phyloP scores from a whole-genome alignment of 768 basidiomycete species.

The Tremella fuciformis region DNA sequence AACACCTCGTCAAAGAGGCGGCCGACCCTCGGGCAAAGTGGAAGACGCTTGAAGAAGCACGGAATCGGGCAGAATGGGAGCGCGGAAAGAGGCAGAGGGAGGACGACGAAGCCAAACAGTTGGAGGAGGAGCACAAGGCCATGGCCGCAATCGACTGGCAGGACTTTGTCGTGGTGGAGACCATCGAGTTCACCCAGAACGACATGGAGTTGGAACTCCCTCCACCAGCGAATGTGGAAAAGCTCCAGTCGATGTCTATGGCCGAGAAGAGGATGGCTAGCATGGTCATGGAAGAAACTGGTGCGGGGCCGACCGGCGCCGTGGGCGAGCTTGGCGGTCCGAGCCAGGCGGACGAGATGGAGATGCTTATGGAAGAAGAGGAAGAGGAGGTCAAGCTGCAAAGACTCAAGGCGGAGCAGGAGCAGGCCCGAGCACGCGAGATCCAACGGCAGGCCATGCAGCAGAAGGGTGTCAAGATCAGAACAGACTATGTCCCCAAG shows the following conservation, averaged over 20 bases:
- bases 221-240: conserved; percentile 91
- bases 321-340: conserved; percentile 2
- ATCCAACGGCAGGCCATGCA: conserved; percentile 67
- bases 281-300: conserved; percentile 98
- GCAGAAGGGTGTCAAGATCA: conserved; percentile 48
- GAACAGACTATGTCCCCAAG: conserved; percentile 90
- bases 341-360: conserved; percentile 59
- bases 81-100: conserved; percentile 76
- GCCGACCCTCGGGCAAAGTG: conserved; percentile 67
- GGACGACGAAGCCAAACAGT: conserved; percentile 81
- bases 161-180: conserved; percentile 93
- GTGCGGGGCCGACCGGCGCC: conserved; percentile 67
- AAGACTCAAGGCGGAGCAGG: conserved; percentile 58
- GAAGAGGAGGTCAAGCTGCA: conserved; percentile 59
- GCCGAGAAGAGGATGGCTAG: conserved; percentile 97
- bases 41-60: conserved; percentile 72
- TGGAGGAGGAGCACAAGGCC: conserved; percentile 88
- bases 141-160: conserved; percentile 99
- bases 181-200: conserved; percentile 79
- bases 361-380: conserved; percentile 67
- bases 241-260: conserved; percentile 92
- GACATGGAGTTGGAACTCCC: conserved; percentile 80
- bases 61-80: conserved; percentile 84
- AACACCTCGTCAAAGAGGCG: conserved; percentile 63
- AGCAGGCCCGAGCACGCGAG: conserved; percentile 72